These are phyloP conservation scores for Cytospora piceae DNA, from an alignment of 2,329 filamentous ascomycete species.

Conservation along the genomic window DNA sequence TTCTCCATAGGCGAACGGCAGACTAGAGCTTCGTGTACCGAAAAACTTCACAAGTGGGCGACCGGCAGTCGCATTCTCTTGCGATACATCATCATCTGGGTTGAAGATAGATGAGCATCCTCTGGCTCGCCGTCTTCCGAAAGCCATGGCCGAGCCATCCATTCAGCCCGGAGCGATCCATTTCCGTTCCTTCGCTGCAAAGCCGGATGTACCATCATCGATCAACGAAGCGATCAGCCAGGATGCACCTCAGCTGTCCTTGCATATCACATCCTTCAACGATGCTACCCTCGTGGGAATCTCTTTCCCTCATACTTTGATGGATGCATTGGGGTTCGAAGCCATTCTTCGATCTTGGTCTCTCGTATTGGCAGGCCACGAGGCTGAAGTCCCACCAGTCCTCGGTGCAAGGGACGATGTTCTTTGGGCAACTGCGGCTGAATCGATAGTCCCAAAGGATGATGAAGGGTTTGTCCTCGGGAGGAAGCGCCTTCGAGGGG, in stretches of 20 bases:
- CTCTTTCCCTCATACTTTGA: slow-evolving; percentile 49
- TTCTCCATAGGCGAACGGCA: not conserved
- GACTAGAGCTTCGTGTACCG: slow-evolving; percentile 40
- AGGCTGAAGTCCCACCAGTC: slow-evolving; percentile 43
- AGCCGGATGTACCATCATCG: slow-evolving; percentile 34
- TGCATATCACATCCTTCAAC: slow-evolving; percentile 51
- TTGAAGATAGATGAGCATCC: slow-evolving; percentile 45
- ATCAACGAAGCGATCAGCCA: slow-evolving; percentile 44
- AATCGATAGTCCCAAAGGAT: slow-evolving; percentile 15
- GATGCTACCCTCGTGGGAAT: slow-evolving; percentile 53
- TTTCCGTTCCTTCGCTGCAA: slow-evolving; percentile 34
- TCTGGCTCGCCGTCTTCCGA: slow-evolving; percentile 29
- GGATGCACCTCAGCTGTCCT: slow-evolving; percentile 49
- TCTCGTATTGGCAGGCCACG: slow-evolving; percentile 45
- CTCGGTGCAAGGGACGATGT: slow-evolving; percentile 42
- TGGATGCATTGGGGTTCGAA: slow-evolving; percentile 49
- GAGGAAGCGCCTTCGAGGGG: slow-evolving; percentile 1
- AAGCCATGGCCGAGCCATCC: slow-evolving; percentile 35
- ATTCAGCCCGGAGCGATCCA: slow-evolving; percentile 35
- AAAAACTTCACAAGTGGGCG: slow-evolving; percentile 39
- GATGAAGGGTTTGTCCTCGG: not conserved
- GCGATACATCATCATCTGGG: slow-evolving; percentile 28
- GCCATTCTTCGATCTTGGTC: slow-evolving; percentile 51
- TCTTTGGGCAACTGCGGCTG: slow-evolving; percentile 34
- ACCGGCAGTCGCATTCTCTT: slow-evolving; percentile 42